A percentile compares a stretch with the other conserved stretches of the same genome.
Evolutionary conservation across 495 filamentous ascomycete genomes (phyloP).

Genomic region (Penicillium odoratum): DNA sequence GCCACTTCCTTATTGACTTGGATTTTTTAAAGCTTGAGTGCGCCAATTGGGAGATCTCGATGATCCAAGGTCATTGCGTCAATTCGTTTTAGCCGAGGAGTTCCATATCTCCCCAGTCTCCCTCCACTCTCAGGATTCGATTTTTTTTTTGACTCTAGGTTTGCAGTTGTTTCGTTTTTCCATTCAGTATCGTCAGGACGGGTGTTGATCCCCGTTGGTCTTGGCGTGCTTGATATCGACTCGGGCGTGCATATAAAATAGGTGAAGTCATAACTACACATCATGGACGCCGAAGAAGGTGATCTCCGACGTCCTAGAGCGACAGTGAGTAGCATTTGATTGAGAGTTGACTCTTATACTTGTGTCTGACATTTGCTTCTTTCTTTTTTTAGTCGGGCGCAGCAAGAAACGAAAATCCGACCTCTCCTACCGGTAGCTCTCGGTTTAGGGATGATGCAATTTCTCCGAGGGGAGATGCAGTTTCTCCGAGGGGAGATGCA

Average conservation of each 20-base stretch:
- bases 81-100: neutral
- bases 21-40: constrained; percentile 4
- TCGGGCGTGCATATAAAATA: neutral
- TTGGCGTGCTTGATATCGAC: neutral
- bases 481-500: constrained; percentile 20
- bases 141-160: neutral
- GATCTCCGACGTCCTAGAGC: constrained; percentile 3
- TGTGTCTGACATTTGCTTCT: neutral
- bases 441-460: constrained; percentile 9
- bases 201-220: neutral
- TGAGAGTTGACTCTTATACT: neutral
- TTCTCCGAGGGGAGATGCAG: constrained; percentile 17
- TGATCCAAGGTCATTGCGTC: constrained; percentile 5
- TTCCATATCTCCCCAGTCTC: neutral
- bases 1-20: neutral
- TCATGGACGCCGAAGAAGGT: neutral
- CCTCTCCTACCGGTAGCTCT: constrained; percentile 15
- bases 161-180: neutral
- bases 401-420: neutral
- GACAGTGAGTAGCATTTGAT: neutral
- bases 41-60: constrained; percentile 7
- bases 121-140: neutral
- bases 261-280: neutral
- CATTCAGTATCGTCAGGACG: neutral
- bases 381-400: neutral